phyloP scores from a whole-genome alignment of 345 rosid genomes.

The Corymbia maculata region DNA sequence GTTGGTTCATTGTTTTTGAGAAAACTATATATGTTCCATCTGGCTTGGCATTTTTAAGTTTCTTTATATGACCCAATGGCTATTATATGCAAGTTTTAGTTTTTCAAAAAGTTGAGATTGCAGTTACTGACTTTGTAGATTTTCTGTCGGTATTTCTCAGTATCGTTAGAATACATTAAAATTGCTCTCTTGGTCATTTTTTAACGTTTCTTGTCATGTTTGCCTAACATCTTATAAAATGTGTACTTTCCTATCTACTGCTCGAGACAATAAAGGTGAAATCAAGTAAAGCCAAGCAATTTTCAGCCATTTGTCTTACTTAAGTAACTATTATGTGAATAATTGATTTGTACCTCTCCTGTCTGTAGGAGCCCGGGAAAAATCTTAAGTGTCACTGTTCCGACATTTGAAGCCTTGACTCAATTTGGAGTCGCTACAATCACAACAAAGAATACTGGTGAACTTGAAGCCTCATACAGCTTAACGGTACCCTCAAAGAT shows the following conservation, averaged over 20 bases:
- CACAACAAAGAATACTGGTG: conserved; percentile 63
- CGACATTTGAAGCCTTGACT: conserved; percentile 82
- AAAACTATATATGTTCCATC: background rate
- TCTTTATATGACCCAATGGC: background rate
- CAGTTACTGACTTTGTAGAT: background rate
- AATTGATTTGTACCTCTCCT: background rate
- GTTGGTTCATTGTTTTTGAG: background rate
- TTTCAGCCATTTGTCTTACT: background rate
- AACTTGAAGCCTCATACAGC: conserved; percentile 90
- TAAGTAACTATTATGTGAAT: background rate
- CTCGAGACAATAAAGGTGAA: background rate
- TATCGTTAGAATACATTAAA: background rate
- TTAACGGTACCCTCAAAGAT: conserved; percentile 45
- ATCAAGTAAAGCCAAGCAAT: background rate
- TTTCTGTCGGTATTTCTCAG: background rate
- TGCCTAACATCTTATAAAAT: background rate
- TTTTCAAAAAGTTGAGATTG: background rate
- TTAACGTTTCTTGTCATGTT: background rate
- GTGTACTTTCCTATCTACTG: background rate
- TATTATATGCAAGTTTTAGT: background rate
- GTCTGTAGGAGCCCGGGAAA: conserved; percentile 83
- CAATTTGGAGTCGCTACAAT: conserved; percentile 82
- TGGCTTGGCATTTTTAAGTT: background rate
- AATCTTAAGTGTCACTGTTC: conserved; percentile 53
- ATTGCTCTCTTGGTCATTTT: background rate